Conservation (phyloP, 257 asterid species). For the Solanum virginianum region DNA sequence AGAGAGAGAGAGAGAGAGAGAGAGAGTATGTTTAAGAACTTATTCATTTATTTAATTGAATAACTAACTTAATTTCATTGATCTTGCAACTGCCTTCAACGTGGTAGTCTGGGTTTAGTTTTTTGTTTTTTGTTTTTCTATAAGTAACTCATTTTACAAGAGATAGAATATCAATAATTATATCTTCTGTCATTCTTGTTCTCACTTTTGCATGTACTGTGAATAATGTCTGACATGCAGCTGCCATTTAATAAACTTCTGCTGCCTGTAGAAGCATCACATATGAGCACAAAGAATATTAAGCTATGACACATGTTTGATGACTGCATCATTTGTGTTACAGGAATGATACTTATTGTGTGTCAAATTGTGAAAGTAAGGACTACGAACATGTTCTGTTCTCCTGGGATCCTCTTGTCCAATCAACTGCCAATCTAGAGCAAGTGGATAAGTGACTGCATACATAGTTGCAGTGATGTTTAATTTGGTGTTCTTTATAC, state of each 20-base stretch:
- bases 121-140: not conserved
- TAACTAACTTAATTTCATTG: not conserved
- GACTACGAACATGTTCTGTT: not conserved
- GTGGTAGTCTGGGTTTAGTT: not conserved
- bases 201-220: not conserved
- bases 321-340: not conserved
- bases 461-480: not conserved
- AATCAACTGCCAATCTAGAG: not conserved
- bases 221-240: not conserved
- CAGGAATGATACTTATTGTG: not conserved
- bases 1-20: not conserved
- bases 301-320: not conserved
- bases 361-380: not conserved
- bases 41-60: not conserved
- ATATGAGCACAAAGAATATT: not conserved
- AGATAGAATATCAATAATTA: not conserved
- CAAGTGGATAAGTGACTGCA: not conserved
- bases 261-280: not conserved
- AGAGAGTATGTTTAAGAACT: not conserved
- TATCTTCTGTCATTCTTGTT: not conserved
- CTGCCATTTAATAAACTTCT: not conserved
- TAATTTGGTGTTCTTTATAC: not conserved
- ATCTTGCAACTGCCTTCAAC: not conserved
- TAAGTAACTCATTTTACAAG: not conserved
- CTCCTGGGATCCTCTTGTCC: not conserved